phyloP scores from a whole-genome alignment of 768 basidiomycete genomes.

The Boletus tomentosulus region DNA sequence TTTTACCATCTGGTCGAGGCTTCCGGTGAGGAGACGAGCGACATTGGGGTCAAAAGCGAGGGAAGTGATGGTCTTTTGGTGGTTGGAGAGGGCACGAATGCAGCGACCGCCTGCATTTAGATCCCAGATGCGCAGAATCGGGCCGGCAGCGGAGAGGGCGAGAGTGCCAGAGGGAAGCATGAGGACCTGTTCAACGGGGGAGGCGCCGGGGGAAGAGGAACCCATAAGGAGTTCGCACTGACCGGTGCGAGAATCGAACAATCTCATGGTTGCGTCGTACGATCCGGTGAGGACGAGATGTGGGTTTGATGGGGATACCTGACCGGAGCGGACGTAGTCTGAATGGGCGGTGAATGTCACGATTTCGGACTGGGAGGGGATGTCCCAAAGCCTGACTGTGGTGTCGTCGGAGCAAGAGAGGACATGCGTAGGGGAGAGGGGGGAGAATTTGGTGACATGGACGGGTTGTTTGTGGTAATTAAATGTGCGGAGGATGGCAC shows the following conservation, averaged over 20 bases:
- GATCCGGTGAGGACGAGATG: conserved; percentile 87
- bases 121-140: conserved; percentile 94
- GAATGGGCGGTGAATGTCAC: conserved; percentile 81
- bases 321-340: conserved; percentile 94
- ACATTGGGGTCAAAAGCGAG: conserved; percentile 76
- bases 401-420: conserved; percentile 97
- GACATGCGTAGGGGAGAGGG: conserved; percentile 73
- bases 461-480: conserved; percentile 96
- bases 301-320: conserved; percentile 79
- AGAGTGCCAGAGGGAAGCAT: conserved; percentile 89
- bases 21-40: conserved; percentile 80
- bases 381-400: conserved; percentile 91
- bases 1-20: conserved; percentile 97
- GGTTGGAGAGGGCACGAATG: conserved; percentile 88
- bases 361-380: conserved; percentile 80
- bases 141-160: conserved; percentile 83
- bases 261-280: conserved; percentile 86
- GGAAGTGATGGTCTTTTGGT: conserved; percentile 95
- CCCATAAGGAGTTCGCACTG: conserved; percentile 83
- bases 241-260: conserved; percentile 85
- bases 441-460: conserved; percentile 90
- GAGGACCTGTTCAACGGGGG: conserved; percentile 87
- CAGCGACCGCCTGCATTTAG: conserved; percentile 88
- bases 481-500: conserved; percentile 89
- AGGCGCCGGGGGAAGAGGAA: conserved; percentile 24